Evolutionary conservation across 805 yeast genomes (phyloP), one percentile per base, ranked within the genome.

Genomic region (Ogataea trehalophila): DNA sequence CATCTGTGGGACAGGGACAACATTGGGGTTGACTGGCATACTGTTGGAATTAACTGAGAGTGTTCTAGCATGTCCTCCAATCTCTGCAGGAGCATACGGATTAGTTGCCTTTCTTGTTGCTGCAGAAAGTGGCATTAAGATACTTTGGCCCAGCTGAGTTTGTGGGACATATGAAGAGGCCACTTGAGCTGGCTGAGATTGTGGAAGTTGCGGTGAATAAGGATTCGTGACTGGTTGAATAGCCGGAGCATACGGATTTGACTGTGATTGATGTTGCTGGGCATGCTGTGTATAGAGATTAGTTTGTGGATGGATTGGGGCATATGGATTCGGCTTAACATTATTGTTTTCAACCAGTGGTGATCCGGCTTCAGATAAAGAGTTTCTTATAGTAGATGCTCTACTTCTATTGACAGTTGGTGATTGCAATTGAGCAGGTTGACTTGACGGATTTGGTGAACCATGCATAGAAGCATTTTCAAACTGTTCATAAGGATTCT

Each of bases 61-160:
- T 2, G 59, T 58, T 46, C 64, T 55, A 5, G 60, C 58, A 49
- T 61, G 69, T 2, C 67, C 68, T 5, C 66, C 67, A 11, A 42
- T 58, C 29, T 57, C 60, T 2, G 62, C 53, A 15, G 69, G 69
- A 22, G 67, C 68, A 54, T 63, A 63, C 6, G 67, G 67, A 39
- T 65, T 63, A 11, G 58, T 44, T 4, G 59, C 18, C 38, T 49
- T 53, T 37, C 57, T 45, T 2, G 45, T 29, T 2, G 44, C 45
- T 16, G 42, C 37, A 18, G 37, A 23, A 6, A 47, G 14, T 6
- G 39, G 17, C n/a, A 38, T 13, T 22, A 13, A 33, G n/a, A 20
- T 14, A 3, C 11, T 23, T 22, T 18, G 33, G 11, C 22, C 29
- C 15, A 14, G 31, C 16, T 37, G 40, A n/a, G n/a, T 8, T 3